phyloP scores from a whole-genome alignment of 1,284 basidiomycete genomes.

The Schizopora paradoxa region DNA sequence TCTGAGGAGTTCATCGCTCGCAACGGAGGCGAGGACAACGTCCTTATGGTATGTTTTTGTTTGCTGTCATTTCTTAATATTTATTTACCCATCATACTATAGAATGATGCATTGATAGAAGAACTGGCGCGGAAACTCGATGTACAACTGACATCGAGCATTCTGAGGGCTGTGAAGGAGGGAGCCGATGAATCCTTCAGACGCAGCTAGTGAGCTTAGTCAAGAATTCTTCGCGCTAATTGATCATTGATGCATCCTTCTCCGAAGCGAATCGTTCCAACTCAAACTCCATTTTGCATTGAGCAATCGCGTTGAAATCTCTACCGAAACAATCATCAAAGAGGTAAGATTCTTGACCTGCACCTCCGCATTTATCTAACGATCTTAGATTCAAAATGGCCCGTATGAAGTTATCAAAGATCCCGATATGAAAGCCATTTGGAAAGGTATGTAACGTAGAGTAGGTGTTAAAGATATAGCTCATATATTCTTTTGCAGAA shows the following conservation, averaged over 20 bases:
- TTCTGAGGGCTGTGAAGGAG: slow-evolving; percentile 14
- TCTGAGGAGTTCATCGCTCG: slow-evolving; percentile 6
- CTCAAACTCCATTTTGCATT: slow-evolving; percentile 18
- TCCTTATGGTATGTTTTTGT: background rate
- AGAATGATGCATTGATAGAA: slow-evolving; percentile 14
- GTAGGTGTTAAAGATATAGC: too few species aligned
- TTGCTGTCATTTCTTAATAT: background rate
- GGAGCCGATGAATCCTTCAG: slow-evolving; percentile 8
- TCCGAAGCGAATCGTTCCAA: slow-evolving; percentile 14
- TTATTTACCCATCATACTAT: background rate
- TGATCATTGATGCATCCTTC: background rate
- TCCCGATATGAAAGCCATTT: slow-evolving; percentile 19
- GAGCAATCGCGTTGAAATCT: slow-evolving; percentile 16
- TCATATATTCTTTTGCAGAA: too few species aligned
- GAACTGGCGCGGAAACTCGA: slow-evolving; percentile 13
- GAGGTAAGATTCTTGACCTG: slow-evolving; percentile 3
- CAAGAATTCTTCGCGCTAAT: background rate
- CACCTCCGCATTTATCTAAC: background rate
- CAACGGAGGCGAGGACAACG: slow-evolving; percentile 6
- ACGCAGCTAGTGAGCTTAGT: slow-evolving; percentile 15
- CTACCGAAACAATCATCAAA: slow-evolving; percentile 17
- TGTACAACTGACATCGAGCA: slow-evolving; percentile 11
- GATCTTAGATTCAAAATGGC: slow-evolving; percentile 15
- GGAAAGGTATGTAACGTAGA: too few species aligned
- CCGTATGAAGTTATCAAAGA: slow-evolving; percentile 20